Evolutionary conservation across 129 eudicot genomes (phyloP).

Genomic region (Cynara cardunculus): DNA sequence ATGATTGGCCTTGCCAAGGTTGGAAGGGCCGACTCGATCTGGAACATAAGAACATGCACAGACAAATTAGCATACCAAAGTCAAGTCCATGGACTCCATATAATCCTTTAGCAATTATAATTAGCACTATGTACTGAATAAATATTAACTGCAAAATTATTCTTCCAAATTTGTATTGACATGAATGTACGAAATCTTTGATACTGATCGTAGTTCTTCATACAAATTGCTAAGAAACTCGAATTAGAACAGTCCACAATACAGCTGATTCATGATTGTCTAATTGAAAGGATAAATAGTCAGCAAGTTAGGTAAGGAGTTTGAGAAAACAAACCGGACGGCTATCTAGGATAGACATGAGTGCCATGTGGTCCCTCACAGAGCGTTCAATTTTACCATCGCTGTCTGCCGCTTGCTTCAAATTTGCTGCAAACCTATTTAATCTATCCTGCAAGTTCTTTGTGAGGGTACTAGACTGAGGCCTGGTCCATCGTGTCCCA

Average conservation of each 20-base stretch:
- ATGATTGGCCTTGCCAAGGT: constrained; percentile 80
- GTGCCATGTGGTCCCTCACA: constrained; percentile 70
- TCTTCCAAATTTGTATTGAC: neutral
- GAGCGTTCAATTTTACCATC: constrained; percentile 86
- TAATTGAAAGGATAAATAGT: neutral
- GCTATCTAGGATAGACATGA: constrained; percentile 80
- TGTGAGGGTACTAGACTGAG: constrained; percentile 81
- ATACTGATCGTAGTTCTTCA: neutral
- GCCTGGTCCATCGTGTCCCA: constrained; percentile 90
- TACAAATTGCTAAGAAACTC: neutral
- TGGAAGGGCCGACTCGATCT: constrained; percentile 89
- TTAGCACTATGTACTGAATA: neutral
- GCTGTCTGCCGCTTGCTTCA: constrained; percentile 90
- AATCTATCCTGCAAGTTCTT: constrained; percentile 80
- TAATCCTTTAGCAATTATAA: neutral
- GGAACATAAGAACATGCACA: constrained; percentile 25
- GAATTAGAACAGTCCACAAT: neutral
- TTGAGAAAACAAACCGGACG: constrained; percentile 58
- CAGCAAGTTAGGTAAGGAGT: neutral
- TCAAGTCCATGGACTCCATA: neutral
- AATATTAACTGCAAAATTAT: neutral
- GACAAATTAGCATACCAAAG: neutral
- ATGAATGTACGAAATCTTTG: neutral
- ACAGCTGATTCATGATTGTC: neutral
- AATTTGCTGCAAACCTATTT: constrained; percentile 69